A percentile compares a stretch with the other conserved stretches of the same genome.
phyloP scores from a whole-genome alignment of 768 basidiomycete genomes.

The Panaeolus cyanescens region DNA sequence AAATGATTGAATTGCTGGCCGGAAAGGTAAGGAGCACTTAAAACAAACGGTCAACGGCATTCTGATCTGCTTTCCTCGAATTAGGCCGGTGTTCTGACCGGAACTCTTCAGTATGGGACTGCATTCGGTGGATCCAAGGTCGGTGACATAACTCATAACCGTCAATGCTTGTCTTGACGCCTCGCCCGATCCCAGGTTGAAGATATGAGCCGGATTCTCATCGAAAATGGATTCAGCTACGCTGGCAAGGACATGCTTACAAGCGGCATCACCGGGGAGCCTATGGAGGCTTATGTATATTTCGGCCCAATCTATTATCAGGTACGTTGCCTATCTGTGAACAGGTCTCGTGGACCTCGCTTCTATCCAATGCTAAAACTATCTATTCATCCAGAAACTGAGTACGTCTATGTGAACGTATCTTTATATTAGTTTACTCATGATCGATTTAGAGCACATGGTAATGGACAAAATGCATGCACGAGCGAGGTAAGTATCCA shows the following conservation, averaged over 20 bases:
- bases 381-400: conserved; percentile 66
- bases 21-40: conserved; percentile 67
- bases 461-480: conserved; percentile 99
- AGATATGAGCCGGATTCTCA: conserved; percentile 96
- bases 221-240: conserved; percentile 95
- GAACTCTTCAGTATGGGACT: conserved; percentile 91
- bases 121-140: conserved; percentile 99
- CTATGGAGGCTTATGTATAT: conserved; percentile 95
- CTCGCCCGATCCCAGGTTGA: conserved; percentile 61
- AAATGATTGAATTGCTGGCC: conserved; percentile 97
- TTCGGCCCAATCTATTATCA: conserved; percentile 99
- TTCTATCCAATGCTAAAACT: neutral
- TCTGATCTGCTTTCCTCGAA: conserved; percentile 4
- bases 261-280: conserved; percentile 96
- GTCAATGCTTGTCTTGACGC: conserved; percentile 5
- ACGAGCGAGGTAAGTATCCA: conserved; percentile 72
- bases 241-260: conserved; percentile 99
- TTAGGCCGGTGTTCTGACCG: conserved; percentile 88
- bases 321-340: conserved; percentile 39
- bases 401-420: conserved; percentile 55
- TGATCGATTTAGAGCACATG: conserved; percentile 77
- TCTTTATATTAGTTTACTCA: conserved; percentile 1
- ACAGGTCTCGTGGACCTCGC: neutral
- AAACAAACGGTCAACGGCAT: conserved; percentile 1
- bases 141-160: conserved; percentile 2